Evolutionary conservation across 495 filamentous ascomycete genomes (phyloP).

Genomic region (Polyplosphaeria fusca): DNA sequence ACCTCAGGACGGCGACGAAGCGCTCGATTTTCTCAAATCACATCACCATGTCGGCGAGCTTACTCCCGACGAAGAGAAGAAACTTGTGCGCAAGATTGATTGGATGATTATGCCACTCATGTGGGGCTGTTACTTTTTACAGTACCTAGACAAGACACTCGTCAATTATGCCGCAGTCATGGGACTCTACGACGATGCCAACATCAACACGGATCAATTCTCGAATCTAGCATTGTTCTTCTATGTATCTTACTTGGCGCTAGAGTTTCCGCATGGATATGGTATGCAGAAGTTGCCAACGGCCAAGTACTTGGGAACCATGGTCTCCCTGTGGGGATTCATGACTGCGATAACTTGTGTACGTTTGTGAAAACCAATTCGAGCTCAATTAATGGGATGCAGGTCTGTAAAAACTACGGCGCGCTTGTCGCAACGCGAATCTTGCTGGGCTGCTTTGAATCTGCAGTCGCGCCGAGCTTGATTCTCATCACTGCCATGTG

Average conservation of each 20-base stretch:
- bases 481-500: slow-evolving; percentile 45
- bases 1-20: slow-evolving; percentile 1
- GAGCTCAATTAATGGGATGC: no score
- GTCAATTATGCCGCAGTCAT: slow-evolving; percentile 4
- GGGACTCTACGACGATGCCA: slow-evolving; percentile 49
- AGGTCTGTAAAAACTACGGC: slow-evolving; percentile 45
- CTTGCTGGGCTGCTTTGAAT: slow-evolving; percentile 55
- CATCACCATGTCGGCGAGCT: slow-evolving; percentile 2
- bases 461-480: slow-evolving; percentile 41
- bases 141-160: slow-evolving; percentile 7
- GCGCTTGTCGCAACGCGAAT: slow-evolving; percentile 57
- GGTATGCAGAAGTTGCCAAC: slow-evolving; percentile 55
- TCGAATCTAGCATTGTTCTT: slow-evolving; percentile 76
- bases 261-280: slow-evolving; percentile 49
- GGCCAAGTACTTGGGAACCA: slow-evolving; percentile 56
- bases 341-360: slow-evolving; percentile 55
- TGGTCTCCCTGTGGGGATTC: slow-evolving; percentile 63
- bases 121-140: not conserved
- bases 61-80: slow-evolving; percentile 6
- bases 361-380: no score
- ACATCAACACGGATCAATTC: slow-evolving; percentile 51
- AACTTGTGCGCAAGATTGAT: not conserved
- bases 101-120: not conserved
- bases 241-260: slow-evolving; percentile 59
- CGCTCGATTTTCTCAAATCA: not conserved